Evolutionary conservation across 2,329 filamentous ascomycete species (phyloP).

Genomic region (Metarhizium humberi): DNA sequence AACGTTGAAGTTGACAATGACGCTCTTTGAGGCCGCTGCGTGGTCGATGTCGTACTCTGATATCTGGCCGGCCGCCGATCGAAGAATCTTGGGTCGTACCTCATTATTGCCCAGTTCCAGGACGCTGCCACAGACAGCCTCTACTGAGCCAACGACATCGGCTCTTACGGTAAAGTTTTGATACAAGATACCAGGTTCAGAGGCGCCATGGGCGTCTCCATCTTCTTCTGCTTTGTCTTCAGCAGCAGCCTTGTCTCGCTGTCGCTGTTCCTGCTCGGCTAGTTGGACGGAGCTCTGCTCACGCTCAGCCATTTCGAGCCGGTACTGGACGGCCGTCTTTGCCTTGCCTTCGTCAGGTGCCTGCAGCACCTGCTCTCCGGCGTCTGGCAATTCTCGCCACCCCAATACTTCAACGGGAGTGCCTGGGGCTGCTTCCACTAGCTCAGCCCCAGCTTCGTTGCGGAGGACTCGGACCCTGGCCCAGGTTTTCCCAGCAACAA

Average conservation of each 20-base stretch:
- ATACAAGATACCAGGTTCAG: conserved; percentile 34
- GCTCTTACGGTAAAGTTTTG: conserved; percentile 84
- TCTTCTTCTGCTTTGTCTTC: conserved; percentile 25
- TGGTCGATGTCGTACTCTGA: conserved; percentile 84
- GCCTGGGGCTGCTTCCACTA: conserved; percentile 71
- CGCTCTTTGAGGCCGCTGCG: conserved; percentile 64
- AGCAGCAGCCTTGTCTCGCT: conserved; percentile 43
- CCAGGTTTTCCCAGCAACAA: conserved; percentile 86
- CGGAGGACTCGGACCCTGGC: conserved; percentile 73
- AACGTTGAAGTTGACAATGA: conserved; percentile 82
- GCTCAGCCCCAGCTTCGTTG: conserved; percentile 70
- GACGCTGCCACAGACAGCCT: conserved; percentile 75
- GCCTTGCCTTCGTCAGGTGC: conserved; percentile 70
- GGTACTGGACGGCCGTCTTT: conserved; percentile 67
- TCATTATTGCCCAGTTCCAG: conserved; percentile 76
- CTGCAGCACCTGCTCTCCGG: conserved; percentile 82
- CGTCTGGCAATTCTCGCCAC: conserved; percentile 76
- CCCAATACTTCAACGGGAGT: conserved; percentile 88
- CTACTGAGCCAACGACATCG: conserved; percentile 87
- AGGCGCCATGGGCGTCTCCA: conserved; percentile 26
- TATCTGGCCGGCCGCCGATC: conserved; percentile 67
- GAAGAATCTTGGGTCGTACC: conserved; percentile 66
- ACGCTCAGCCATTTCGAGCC: conserved; percentile 61
- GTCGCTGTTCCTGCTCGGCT: conserved; percentile 58
- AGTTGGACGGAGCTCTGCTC: conserved; percentile 72